Evolutionary conservation across 441 rosid species (phyloP), one percentile per base, ranked within the genome.

Genomic region (Adansonia rubrostipa): DNA sequence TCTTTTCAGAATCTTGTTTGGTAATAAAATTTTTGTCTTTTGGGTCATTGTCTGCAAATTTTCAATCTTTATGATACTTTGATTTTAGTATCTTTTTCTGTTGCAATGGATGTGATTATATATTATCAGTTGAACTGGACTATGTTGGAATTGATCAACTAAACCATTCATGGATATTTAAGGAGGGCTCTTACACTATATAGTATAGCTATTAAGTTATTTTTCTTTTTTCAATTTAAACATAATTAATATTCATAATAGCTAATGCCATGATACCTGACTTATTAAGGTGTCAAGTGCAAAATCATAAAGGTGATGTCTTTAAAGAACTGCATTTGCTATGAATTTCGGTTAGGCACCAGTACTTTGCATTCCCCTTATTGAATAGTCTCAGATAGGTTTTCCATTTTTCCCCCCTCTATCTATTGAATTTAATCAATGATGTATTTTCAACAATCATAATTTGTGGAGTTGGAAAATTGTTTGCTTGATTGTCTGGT

Each of bases 21-120:
- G 17, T 64, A 5, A 33, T 33, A 14, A 33, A 63, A 45, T 6
- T 65, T 44, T 28, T 17, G 71, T 42, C 51, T 44, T 67, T 5
- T 17, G 71, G 71, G 14, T 67, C 53, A 67, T 44, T 67, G 28
- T 67, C 71, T 67, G 71, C 71, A 67, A 65, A 67, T 9, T 44
- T 11, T 9, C 51, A 67, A 10, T 67, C 71, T 67, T 42, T 44
- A 10, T 17, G 48, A 1, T 67, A 10, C 11, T 19, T 66, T 67
- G 53, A 44, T 42, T 17, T 42, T 8, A n/a, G 71, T 14, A 19
- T 14, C 10, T 63, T 60, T 13, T 60, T 58, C 14, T 20, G 44
- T 63, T 6, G 45, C 33, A 6, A 33, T 64, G 68, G 68, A 33
- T 63, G 42, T 61, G 42, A 13, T 24, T 61, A 61, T 61, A 24